Conservation (phyloP, 2,329 filamentous ascomycete genomes). For the Fusarium tupiense region DNA sequence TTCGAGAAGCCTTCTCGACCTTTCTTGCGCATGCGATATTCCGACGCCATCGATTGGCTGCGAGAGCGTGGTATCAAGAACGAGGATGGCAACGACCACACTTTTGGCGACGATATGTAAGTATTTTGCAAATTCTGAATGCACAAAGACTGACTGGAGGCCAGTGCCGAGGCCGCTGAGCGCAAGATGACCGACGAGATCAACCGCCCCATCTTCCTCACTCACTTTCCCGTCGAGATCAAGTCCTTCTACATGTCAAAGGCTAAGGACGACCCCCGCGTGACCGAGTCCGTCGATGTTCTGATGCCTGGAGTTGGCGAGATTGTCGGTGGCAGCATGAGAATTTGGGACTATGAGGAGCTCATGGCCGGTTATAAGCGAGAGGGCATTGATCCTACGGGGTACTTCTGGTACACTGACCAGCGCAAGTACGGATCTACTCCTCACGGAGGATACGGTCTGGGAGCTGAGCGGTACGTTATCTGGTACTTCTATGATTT, state of each 20-base stretch:
- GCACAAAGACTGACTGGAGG: neutral
- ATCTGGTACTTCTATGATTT: neutral
- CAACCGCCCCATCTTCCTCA: slow-evolving; percentile 94
- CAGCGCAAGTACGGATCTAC: slow-evolving; percentile 93
- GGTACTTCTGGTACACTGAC: slow-evolving; percentile 99
- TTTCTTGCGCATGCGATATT: slow-evolving; percentile 95
- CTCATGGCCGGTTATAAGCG: slow-evolving; percentile 87
- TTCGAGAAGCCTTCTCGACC: slow-evolving; percentile 85
- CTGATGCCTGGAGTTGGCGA: slow-evolving; percentile 94
- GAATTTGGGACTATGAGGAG: slow-evolving; percentile 91
- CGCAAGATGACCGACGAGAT: slow-evolving; percentile 97
- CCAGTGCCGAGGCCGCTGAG: slow-evolving; percentile 87
- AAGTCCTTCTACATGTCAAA: slow-evolving; percentile 99
- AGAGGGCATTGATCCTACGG: slow-evolving; percentile 83
- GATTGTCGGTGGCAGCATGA: slow-evolving; percentile 97
- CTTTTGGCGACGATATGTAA: slow-evolving; percentile 91
- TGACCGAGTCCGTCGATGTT: slow-evolving; percentile 91
- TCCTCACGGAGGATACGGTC: slow-evolving; percentile 91
- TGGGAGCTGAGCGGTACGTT: slow-evolving; percentile 80
- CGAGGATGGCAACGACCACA: slow-evolving; percentile 89
- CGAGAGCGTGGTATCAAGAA: slow-evolving; percentile 89
- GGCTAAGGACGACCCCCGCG: slow-evolving; percentile 78
- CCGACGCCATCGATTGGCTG: slow-evolving; percentile 94
- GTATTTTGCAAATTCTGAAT: neutral
- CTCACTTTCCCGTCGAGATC: slow-evolving; percentile 96